These are phyloP conservation scores for Canna indica DNA, from an alignment of 176 grass and related monocot genomes.

Conservation along the genomic window DNA sequence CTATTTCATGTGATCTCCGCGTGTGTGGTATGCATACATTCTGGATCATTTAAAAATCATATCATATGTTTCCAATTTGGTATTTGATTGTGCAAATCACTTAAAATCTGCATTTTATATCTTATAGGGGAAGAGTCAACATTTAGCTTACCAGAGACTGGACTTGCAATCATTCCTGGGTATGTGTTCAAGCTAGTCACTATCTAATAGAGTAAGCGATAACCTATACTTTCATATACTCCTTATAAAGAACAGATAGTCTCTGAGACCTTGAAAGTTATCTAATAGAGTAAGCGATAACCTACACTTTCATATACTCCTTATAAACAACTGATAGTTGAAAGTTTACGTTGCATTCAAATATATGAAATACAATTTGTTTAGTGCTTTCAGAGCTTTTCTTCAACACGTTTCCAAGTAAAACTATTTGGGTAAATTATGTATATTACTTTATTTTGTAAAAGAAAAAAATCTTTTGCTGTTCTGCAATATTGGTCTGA, in stretches of 20 bases:
- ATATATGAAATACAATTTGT: too few relatives aligned
- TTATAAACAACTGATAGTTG: not conserved
- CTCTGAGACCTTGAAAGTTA: not conserved
- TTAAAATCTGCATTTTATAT: conserved; percentile 16
- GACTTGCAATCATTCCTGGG: conserved; percentile 95
- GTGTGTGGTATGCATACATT: conserved; percentile 53
- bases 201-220: not conserved
- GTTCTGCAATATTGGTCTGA: too few relatives aligned
- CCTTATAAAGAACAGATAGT: not conserved
- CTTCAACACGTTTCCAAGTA: too few relatives aligned
- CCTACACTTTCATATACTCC: not conserved
- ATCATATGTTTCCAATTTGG: not conserved
- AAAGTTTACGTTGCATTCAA: too few relatives aligned
- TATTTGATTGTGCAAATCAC: conserved; percentile 1
- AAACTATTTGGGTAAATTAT: too few relatives aligned
- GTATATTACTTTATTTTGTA: too few relatives aligned
- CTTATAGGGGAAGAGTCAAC: conserved; percentile 48
- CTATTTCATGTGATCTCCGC: conserved; percentile 65
- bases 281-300: not conserved
- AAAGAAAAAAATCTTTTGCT: too few relatives aligned
- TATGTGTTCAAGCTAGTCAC: conserved; percentile 29
- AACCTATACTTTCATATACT: not conserved
- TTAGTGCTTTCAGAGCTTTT: too few relatives aligned
- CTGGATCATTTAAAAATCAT: not conserved
- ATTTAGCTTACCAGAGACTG: conserved; percentile 85